Conservation (phyloP, 192 early-diverging fungal genomes). For the Backusella sp. region DNA sequence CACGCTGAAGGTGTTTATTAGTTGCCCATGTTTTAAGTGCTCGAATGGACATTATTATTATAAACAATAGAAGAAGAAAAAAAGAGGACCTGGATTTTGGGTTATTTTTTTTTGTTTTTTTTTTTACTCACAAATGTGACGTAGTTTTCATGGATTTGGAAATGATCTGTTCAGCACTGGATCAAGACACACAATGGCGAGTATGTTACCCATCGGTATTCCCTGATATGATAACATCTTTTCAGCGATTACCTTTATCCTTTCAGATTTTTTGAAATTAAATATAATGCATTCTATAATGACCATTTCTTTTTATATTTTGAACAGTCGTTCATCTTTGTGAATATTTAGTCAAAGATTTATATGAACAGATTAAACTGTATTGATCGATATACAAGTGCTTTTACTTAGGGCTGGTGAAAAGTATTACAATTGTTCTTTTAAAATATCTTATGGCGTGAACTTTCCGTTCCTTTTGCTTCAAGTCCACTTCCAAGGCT, state of each 20-base stretch:
- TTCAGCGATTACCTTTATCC: too few relatives aligned
- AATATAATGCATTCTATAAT: too few relatives aligned
- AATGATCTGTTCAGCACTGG: too few relatives aligned
- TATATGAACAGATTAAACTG: slow-evolving; percentile 13
- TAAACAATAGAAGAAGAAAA: background rate
- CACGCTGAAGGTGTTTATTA: background rate
- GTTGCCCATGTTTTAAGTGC: background rate
- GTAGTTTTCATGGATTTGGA: background rate
- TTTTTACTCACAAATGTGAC: background rate
- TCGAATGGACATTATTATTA: background rate
- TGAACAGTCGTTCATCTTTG: background rate
- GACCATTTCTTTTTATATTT: too few relatives aligned
- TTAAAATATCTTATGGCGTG: slow-evolving; percentile 13
- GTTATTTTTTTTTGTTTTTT: background rate
- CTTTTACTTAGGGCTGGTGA: slow-evolving; percentile 6
- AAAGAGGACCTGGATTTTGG: background rate
- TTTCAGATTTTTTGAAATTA: too few relatives aligned
- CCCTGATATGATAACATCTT: too few relatives aligned
- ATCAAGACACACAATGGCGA: too few relatives aligned
- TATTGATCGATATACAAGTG: slow-evolving; percentile 6
- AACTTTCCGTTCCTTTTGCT: slow-evolving; percentile 12
- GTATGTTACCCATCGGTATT: too few relatives aligned
- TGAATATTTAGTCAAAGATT: slow-evolving; percentile 15
- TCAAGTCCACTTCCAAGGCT: slow-evolving; percentile 7
- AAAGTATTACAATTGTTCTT: slow-evolving; percentile 16